Percentiles rank a stretch among this genome's conserved stretches.
Conservation (phyloP, 805 yeast genomes). For the Tanozyma kutaoensis region DNA sequence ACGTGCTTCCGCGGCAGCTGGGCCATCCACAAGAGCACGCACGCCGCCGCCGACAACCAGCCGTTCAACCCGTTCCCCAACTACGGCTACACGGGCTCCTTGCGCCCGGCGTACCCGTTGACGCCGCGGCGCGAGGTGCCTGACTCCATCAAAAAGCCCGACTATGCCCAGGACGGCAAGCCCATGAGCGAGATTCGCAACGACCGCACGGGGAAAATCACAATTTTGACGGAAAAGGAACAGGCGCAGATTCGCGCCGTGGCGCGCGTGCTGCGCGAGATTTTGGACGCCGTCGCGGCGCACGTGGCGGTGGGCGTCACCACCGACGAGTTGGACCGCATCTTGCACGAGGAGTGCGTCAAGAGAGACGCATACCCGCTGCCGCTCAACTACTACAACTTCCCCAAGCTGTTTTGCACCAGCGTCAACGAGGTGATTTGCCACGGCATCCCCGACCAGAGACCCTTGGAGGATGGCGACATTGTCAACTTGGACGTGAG, state of each 20-base stretch:
- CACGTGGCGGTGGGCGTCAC: slow-evolving; percentile 80
- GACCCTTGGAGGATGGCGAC: slow-evolving; percentile 84
- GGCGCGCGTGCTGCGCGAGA: slow-evolving; percentile 69
- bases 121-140: slow-evolving; percentile 63
- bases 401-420: slow-evolving; percentile 86
- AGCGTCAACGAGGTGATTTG: slow-evolving; percentile 92
- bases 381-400: slow-evolving; percentile 87
- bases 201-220: slow-evolving; percentile 56
- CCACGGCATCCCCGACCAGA: slow-evolving; percentile 93
- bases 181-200: slow-evolving; percentile 69
- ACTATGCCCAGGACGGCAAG: slow-evolving; percentile 68
- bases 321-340: slow-evolving; percentile 80
- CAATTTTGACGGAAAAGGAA: slow-evolving; percentile 50
- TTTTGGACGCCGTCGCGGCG: slow-evolving; percentile 81
- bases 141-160: slow-evolving; percentile 59
- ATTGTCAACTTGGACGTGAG: slow-evolving; percentile 86
- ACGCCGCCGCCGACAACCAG: slow-evolving; percentile 40
- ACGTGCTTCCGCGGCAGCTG: slow-evolving; percentile 66
- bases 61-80: slow-evolving; percentile 81
- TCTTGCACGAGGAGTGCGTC: slow-evolving; percentile 80
- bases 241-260: slow-evolving; percentile 65
- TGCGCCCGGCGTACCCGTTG: slow-evolving; percentile 75
- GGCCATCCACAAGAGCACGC: slow-evolving; percentile 64
- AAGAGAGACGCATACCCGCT: slow-evolving; percentile 90
- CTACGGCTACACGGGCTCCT: slow-evolving; percentile 56